Conservation (phyloP, 2,329 filamentous ascomycete genomes). For the Aspergillus neoniger region DNA sequence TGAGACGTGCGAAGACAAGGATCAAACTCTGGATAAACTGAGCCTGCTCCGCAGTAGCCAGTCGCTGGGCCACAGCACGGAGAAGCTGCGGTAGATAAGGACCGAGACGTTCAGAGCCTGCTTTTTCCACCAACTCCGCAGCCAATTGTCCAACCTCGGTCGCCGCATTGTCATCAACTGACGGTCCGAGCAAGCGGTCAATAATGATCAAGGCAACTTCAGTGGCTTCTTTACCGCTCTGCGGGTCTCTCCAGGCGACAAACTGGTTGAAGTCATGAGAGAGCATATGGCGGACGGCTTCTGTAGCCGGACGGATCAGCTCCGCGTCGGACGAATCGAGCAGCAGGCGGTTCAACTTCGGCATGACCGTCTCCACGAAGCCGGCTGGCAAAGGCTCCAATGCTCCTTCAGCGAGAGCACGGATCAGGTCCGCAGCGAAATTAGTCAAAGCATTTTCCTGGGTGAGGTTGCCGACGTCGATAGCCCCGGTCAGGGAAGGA, state of each 20-base stretch:
- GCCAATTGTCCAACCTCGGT: constrained; percentile 95
- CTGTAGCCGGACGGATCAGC: constrained; percentile 80
- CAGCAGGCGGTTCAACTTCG: constrained; percentile 80
- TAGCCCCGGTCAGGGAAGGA: constrained; percentile 82
- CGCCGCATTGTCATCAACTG: constrained; percentile 88
- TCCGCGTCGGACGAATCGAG: constrained; percentile 85
- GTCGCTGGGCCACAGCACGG: constrained; percentile 80
- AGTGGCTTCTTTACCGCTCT: constrained; percentile 75
- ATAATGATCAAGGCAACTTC: constrained; percentile 90
- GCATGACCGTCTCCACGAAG: constrained; percentile 81
- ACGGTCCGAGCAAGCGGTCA: constrained; percentile 79
- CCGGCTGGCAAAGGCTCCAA: constrained; percentile 82
- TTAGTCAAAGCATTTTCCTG: constrained; percentile 78
- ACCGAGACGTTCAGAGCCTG: constrained; percentile 84
- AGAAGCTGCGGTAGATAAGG: constrained; percentile 87
- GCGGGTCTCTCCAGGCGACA: constrained; percentile 78
- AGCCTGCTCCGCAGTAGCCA: constrained; percentile 79
- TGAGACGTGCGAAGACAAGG: constrained; percentile 88
- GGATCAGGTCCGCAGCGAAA: constrained; percentile 81
- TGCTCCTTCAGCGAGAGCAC: constrained; percentile 77
- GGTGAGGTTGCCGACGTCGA: constrained; percentile 83
- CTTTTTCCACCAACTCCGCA: constrained; percentile 92
- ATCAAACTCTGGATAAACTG: constrained; percentile 95
- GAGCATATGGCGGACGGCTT: constrained; percentile 85
- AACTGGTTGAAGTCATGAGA: constrained; percentile 88